A percentile compares a stretch with the other conserved stretches of the same genome.
Conservation (phyloP, 768 basidiomycete genomes). For the Hirschioporus abietinus region DNA sequence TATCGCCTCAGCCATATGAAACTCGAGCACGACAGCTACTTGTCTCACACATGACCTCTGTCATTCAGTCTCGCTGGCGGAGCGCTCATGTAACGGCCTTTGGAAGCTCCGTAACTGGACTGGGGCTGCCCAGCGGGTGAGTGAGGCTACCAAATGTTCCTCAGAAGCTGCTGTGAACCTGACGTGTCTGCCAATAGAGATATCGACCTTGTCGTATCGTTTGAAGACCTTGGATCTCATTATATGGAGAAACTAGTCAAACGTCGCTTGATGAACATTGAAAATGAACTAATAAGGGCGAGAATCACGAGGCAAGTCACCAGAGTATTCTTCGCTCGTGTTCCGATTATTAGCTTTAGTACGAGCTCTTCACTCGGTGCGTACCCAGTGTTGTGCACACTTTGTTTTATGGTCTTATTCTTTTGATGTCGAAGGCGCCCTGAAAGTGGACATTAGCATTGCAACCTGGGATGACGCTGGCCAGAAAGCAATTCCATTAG, state of each 20-base stretch:
- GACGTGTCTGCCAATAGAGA: constrained; percentile 36
- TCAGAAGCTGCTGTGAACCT: background rate
- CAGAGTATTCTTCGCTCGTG: constrained; percentile 44
- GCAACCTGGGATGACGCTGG: constrained; percentile 51
- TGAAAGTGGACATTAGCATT: constrained; percentile 62
- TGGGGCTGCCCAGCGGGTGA: constrained; percentile 60
- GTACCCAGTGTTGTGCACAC: constrained; percentile 4
- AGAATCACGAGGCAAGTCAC: constrained; percentile 26
- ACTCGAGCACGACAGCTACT: constrained; percentile 33
- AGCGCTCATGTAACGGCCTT: constrained; percentile 48
- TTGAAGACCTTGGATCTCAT: constrained; percentile 18
- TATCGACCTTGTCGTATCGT: constrained; percentile 52
- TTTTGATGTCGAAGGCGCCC: constrained; percentile 33
- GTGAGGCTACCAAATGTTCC: constrained; percentile 16
- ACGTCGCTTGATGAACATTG: background rate
- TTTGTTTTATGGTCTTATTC: background rate
- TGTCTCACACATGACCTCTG: constrained; percentile 33
- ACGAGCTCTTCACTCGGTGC: constrained; percentile 37
- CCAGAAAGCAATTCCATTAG: constrained; percentile 41
- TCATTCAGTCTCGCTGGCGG: constrained; percentile 39
- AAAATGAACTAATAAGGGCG: background rate
- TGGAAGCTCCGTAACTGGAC: constrained; percentile 55
- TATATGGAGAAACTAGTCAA: background rate
- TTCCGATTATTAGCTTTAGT: constrained; percentile 61
- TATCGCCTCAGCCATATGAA: constrained; percentile 37